Base-by-base conservation (phyloP, 2,329 filamentous ascomycete genomes). In the Ophiostoma montium region DNA sequence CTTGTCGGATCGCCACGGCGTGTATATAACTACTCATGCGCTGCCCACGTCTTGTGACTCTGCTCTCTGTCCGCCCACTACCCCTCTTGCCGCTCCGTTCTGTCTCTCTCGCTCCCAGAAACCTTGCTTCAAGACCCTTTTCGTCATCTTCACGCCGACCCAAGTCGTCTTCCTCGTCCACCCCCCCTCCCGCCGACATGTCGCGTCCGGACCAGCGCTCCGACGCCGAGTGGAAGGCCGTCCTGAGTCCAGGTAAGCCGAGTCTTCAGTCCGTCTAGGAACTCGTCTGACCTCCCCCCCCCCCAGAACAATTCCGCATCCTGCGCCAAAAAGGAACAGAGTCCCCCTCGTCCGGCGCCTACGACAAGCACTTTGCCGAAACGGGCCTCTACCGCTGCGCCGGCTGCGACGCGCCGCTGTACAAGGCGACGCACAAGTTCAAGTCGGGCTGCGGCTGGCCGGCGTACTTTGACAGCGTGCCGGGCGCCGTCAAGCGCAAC, bases 381-480 rank as follows among this genome's bases (percentile, higher is more conserved):
- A 62, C 74, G 5, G 94, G 92, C 50, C 76, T 87, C 49, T 98
- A 96, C 70, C 80, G 74, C 42, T 98, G 92, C 67, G 86, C 85
- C 16, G 92, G 78, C 47, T 98, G 92, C 72, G 66, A 81, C 27
- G 76, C 88, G 8, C 89, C 92, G 5, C 78, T 98, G 16, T 98
- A 98, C 76, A 90, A 82, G 65, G 89, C 92, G 27, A 75, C 75
- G 54, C 89, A 95, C 68, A 98, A 98, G 66, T 98, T 98, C 75
- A 86, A 86, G 65, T 94, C 86, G 16, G 87, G 88, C 38, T 98
- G 92, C 66, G 92, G 92, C 53, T 98, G 92, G 92, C 92, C 92
- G 0, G 92, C 92, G 12, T 98, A 96, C 68, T 98, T 90, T 63
- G 92, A 98, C 66, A 90, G 84, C 56, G 78, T 98, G 47, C 90